phyloP scores from a whole-genome alignment of 495 filamentous ascomycete species.

The Thermothielavioides terrestris region DNA sequence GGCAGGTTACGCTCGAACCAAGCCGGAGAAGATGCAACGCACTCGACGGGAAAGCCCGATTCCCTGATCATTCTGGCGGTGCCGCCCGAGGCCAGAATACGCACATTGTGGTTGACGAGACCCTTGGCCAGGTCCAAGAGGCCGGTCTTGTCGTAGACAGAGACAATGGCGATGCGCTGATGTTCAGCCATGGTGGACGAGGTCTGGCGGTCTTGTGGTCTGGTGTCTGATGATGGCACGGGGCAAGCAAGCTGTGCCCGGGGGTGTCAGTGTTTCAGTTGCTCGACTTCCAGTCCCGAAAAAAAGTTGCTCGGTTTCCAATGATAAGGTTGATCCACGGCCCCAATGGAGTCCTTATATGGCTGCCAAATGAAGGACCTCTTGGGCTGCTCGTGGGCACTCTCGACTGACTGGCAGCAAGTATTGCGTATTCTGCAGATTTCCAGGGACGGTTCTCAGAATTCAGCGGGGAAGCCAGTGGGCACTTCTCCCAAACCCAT shows the following conservation, averaged over 20 bases:
- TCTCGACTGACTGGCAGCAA: no score
- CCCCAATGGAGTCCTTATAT: no score
- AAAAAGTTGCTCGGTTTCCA: not conserved
- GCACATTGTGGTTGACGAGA: conserved; percentile 79
- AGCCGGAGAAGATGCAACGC: conserved; percentile 29
- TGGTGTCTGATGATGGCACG: conserved; percentile 7
- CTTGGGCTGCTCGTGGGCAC: no score
- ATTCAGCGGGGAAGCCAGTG: no score
- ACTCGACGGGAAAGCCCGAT: conserved; percentile 89
- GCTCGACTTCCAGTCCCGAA: not conserved
- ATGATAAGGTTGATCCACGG: not conserved
- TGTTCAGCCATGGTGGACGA: conserved; percentile 28
- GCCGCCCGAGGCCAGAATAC: conserved; percentile 87
- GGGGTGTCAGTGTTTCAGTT: not conserved
- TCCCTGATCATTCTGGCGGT: conserved; percentile 92
- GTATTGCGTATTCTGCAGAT: no score
- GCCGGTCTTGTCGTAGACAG: conserved; percentile 97
- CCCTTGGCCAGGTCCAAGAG: conserved; percentile 94
- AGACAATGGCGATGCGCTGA: conserved; percentile 72
- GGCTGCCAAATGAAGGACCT: not conserved
- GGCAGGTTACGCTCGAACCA: no score
- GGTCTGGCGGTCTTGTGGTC: no score
- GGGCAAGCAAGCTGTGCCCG: conserved; percentile 1
- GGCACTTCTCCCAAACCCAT: no score
- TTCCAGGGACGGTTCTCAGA: no score